A percentile compares a stretch with the other conserved stretches of the same genome.
phyloP scores from a whole-genome alignment of 2,329 filamentous ascomycete genomes.

The Neopestalotiopsis clavispora region DNA sequence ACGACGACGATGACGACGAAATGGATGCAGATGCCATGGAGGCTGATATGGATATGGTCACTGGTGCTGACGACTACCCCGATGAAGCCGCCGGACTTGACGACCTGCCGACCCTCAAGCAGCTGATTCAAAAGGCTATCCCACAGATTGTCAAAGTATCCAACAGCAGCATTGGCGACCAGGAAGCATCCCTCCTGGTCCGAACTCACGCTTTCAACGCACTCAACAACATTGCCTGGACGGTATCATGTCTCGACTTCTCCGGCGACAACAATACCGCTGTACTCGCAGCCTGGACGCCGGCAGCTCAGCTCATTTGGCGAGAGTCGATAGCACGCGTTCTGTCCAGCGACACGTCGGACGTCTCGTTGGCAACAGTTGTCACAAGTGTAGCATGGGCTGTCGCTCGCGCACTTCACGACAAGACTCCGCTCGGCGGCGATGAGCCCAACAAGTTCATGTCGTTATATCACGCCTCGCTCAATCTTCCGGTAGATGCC shows the following conservation, averaged over 20 bases:
- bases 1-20: conserved; percentile 49
- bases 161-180: conserved; percentile 46
- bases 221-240: conserved; percentile 72
- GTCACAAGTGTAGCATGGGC: conserved; percentile 71
- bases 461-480: conserved; percentile 66
- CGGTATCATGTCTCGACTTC: conserved; percentile 66
- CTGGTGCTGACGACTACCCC: conserved; percentile 50
- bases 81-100: conserved; percentile 50
- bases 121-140: conserved; percentile 49
- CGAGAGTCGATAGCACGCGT: conserved; percentile 58
- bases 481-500: conserved; percentile 37
- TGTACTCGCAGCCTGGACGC: conserved; percentile 59
- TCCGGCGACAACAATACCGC: conserved; percentile 55
- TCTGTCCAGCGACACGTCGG: conserved; percentile 64
- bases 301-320: conserved; percentile 62
- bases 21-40: conserved; percentile 63
- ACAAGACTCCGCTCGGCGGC: conserved; percentile 50
- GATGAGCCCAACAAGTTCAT: conserved; percentile 69
- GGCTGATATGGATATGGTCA: conserved; percentile 70
- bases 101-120: conserved; percentile 58
- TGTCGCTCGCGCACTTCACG: conserved; percentile 59
- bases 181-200: conserved; percentile 47
- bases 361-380: conserved; percentile 65
- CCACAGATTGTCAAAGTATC: conserved; percentile 51
- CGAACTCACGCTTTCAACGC: conserved; percentile 62